phyloP scores from a whole-genome alignment of 768 basidiomycete genomes.

The Tricholoma flavovirens region DNA sequence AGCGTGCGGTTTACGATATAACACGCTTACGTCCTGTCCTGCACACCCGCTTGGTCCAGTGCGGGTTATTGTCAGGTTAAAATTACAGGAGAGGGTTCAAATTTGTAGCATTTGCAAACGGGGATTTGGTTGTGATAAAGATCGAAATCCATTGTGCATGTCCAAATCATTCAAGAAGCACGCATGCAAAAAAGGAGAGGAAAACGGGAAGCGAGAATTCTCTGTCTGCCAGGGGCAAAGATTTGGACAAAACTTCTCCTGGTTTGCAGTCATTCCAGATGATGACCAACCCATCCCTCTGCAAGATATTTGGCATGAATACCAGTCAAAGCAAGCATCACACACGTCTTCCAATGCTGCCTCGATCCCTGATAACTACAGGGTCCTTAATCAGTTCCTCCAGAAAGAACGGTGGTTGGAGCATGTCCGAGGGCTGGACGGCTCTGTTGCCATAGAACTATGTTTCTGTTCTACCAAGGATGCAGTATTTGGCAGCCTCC shows the following conservation, averaged over 20 bases:
- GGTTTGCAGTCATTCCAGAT: not conserved
- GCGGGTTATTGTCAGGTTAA: not conserved
- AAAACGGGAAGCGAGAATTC: not conserved
- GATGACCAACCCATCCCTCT: not conserved
- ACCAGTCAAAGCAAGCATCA: not conserved
- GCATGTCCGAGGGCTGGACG: not conserved
- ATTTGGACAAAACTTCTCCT: not conserved
- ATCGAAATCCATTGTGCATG: not conserved
- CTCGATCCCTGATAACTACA: not conserved
- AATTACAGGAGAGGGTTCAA: not conserved
- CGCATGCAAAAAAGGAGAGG: not conserved
- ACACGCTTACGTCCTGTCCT: not conserved
- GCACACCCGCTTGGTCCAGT: not conserved
- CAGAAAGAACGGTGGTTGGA: conserved; percentile 1
- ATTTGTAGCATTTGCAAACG: not conserved
- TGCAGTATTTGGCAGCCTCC: not conserved
- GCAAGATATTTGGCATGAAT: not conserved
- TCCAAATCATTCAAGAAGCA: not conserved
- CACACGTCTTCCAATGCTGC: not conserved
- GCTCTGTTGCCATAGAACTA: not conserved
- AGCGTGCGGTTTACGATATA: not conserved
- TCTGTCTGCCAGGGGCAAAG: not conserved
- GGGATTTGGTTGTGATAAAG: not conserved
- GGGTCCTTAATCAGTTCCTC: not conserved
- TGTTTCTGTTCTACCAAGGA: not conserved